Conservation (phyloP, 108 stramenopile genomes). For the Conticribra guillardii region DNA sequence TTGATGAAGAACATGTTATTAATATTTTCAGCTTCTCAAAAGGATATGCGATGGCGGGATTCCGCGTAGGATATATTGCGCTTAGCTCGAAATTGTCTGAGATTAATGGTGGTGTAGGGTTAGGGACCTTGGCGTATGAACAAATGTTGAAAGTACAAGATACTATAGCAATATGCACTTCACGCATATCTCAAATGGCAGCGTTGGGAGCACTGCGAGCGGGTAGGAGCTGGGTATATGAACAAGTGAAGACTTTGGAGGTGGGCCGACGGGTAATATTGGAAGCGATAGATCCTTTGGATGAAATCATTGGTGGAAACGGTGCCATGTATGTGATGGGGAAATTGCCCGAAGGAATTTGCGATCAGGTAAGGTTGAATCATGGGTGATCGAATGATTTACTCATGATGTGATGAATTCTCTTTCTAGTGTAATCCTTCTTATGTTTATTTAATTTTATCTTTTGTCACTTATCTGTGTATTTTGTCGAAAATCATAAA, state of each 20-base stretch:
- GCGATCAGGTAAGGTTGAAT: conserved; percentile 56
- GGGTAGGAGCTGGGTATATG: conserved; percentile 75
- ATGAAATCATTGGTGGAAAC: conserved; percentile 69
- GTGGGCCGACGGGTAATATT: conserved; percentile 71
- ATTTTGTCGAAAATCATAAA: neutral
- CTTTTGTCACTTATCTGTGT: neutral
- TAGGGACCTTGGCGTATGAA: conserved; percentile 53
- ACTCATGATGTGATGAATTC: conserved; percentile 23
- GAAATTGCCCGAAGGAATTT: conserved; percentile 67
- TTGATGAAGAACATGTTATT: conserved; percentile 74
- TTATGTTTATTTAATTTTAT: conserved; percentile 1
- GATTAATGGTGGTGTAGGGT: conserved; percentile 36
- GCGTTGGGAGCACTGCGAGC: conserved; percentile 86
- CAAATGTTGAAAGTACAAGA: conserved; percentile 82
- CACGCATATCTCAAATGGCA: conserved; percentile 82
- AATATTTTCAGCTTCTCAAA: conserved; percentile 91
- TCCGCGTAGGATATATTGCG: conserved; percentile 90
- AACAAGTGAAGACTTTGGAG: conserved; percentile 72
- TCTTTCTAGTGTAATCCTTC: neutral
- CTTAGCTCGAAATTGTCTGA: conserved; percentile 42
- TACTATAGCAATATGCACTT: conserved; percentile 91
- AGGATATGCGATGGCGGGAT: conserved; percentile 92
- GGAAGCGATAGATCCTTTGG: conserved; percentile 71
- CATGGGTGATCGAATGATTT: too few species aligned
- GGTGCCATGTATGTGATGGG: conserved; percentile 96